Evolutionary conservation across 768 basidiomycete genomes (phyloP).

Genomic region (Trametes sanguinea): DNA sequence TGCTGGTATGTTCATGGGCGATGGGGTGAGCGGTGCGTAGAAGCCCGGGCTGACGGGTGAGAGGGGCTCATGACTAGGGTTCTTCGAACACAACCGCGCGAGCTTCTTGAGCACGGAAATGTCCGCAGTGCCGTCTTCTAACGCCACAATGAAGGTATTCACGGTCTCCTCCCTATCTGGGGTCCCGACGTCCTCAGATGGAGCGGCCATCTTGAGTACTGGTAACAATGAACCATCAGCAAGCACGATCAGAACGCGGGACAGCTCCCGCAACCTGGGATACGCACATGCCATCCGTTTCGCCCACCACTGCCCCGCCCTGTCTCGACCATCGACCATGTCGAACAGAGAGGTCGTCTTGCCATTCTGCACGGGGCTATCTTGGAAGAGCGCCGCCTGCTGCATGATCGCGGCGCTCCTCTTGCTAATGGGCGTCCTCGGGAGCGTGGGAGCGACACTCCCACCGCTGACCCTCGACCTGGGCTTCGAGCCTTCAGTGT

Average conservation of each 20-base stretch:
- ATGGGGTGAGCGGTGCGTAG: conserved; percentile 55
- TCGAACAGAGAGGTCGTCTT: conserved; percentile 63
- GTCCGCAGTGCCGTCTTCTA: conserved; percentile 56
- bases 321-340: conserved; percentile 63
- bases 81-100: conserved; percentile 60
- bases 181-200: conserved; percentile 39
- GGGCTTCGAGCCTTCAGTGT: conserved; percentile 27
- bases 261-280: conserved; percentile 9
- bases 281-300: conserved; percentile 71
- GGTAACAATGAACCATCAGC: conserved; percentile 45
- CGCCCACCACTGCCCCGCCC: conserved; percentile 84
- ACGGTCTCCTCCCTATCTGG: conserved; percentile 52
- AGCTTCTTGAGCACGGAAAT: conserved; percentile 63
- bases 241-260: conserved; percentile 16
- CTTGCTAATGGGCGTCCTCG: conserved; percentile 67
- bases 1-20: conserved; percentile 49
- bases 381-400: conserved; percentile 77
- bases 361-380: conserved; percentile 69
- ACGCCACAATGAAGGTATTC: conserved; percentile 50
- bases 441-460: conserved; percentile 36
- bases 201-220: conserved; percentile 53
- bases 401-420: conserved; percentile 56
- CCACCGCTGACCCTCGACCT: conserved; percentile 12
- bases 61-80: conserved; percentile 51
- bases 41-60: conserved; percentile 58